A percentile compares a stretch with the other conserved stretches of the same genome.
Evolutionary conservation across 345 rosid genomes (phyloP).

Genomic region (Heritiera fomes): DNA sequence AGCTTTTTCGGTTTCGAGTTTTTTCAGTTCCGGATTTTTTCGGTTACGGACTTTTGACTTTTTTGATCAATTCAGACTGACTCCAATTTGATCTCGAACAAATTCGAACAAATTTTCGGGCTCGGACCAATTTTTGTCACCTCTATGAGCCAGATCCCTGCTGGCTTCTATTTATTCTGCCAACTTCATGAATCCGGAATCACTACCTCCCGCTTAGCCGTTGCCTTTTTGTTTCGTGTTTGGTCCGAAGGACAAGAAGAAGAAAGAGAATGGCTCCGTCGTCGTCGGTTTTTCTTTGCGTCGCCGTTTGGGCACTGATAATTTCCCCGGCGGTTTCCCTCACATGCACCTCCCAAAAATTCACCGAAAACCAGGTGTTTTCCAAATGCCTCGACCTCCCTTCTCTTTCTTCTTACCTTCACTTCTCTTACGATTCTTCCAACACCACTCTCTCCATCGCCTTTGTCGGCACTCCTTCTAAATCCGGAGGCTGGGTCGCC

Average conservation of each 20-base stretch:
- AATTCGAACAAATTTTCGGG: too few relatives aligned
- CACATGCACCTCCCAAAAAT: constrained; percentile 56
- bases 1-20: too few relatives aligned
- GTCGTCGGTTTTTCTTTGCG: constrained; percentile 2
- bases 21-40: too few relatives aligned
- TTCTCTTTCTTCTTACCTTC: constrained; percentile 61
- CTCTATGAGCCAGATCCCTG: too few relatives aligned
- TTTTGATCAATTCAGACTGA: too few relatives aligned
- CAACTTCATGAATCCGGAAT: neutral
- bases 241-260: neutral
- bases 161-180: constrained; percentile 24
- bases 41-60: too few relatives aligned
- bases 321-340: constrained; percentile 51
- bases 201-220: neutral
- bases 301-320: constrained; percentile 27
- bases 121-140: too few relatives aligned
- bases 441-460: constrained; percentile 69
- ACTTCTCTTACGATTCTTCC: constrained; percentile 63
- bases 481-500: constrained; percentile 63
- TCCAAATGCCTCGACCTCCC: constrained; percentile 71
- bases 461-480: constrained; percentile 55
- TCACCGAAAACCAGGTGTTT: constrained; percentile 46
- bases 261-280: constrained; percentile 21
- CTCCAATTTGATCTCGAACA: too few relatives aligned
- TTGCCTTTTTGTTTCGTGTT: neutral